Evolutionary conservation across 352 stramenopile species (phyloP), one percentile per base, ranked within the genome.

Genomic region (Phytophthora pisi): DNA sequence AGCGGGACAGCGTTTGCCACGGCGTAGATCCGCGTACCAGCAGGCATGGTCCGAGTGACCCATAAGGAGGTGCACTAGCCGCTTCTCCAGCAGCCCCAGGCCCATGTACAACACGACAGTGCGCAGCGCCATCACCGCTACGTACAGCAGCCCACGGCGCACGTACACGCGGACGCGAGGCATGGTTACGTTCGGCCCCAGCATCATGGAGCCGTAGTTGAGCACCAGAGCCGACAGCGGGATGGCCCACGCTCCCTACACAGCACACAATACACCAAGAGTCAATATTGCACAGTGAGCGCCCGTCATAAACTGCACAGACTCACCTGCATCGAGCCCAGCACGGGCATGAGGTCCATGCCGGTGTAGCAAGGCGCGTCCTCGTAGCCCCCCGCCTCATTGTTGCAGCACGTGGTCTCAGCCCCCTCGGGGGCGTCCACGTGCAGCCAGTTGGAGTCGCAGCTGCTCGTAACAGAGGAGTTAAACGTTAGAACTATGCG

Each of bases 191-290:
- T 85, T 68, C 23, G 84, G 68, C 4, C 74, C 73, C 40, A 92
- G 75, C 67, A 92, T 90, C 57, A 90, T 75, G n/a, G 61, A 68
- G 24, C 74, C 70, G 66, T 92, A 94, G 65, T 91, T 94, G 64
- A 90, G 81, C 40, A 91, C 66, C 28, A 91, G 50, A 26, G 72
- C 70, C 5, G 67, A 75, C 55, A 94, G 49, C 24, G 86, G 86
- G 30, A 94, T 72, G 13, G 78, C 68, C 84, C 84, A 94, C 5
- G 86, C 82, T 53, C 78, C 86, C 75, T 89, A 64, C 26, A 72
- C 9, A 13, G 38, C 51, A 23, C 31, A 45, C 31, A 59, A 28
- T 51, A 59, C 15, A 26, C 4, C 8, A 50, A 5, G 23, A n/a
- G 46, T 50, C 31, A 52, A 18, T 13, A 46, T 42, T 53, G 15